Conservation (phyloP, 768 basidiomycete species). For the Pleurotus ostreatus region DNA sequence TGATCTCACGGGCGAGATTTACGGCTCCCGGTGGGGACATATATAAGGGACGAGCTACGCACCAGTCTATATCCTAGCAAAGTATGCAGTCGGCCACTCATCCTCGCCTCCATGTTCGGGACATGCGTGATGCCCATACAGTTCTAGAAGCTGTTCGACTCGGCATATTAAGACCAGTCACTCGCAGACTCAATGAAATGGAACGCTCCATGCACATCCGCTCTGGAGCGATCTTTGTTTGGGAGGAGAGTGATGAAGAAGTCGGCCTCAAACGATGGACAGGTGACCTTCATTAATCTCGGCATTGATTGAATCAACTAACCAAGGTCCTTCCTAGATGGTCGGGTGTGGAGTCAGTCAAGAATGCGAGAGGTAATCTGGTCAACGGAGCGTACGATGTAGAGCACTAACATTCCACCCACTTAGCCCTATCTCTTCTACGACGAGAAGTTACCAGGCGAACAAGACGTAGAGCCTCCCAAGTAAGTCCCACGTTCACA, state of each 20-base stretch:
- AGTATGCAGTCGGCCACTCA: conserved; percentile 61
- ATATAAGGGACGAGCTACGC: conserved; percentile 15
- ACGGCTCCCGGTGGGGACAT: conserved; percentile 16
- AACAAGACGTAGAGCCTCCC: conserved; percentile 31
- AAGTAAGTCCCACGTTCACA: conserved; percentile 17
- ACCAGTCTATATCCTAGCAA: conserved; percentile 7
- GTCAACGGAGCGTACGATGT: background rate
- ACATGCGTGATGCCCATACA: conserved; percentile 61
- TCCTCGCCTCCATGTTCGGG: conserved; percentile 59
- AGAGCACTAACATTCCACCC: conserved; percentile 3
- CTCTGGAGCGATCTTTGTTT: conserved; percentile 64
- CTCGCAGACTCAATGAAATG: conserved; percentile 56
- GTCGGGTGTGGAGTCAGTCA: conserved; percentile 65
- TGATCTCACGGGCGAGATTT: conserved; percentile 22
- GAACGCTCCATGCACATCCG: conserved; percentile 52
- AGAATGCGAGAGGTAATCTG: conserved; percentile 54
- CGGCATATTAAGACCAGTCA: conserved; percentile 46
- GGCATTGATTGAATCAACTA: background rate
- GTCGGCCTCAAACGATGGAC: conserved; percentile 67
- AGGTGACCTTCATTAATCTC: conserved; percentile 21
- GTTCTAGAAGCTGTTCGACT: conserved; percentile 64
- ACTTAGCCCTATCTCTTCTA: conserved; percentile 65
- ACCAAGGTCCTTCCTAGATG: conserved; percentile 34
- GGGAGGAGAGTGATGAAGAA: conserved; percentile 68
- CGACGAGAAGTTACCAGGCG: conserved; percentile 52